Base-by-base conservation (phyloP, 2,329 filamentous ascomycete genomes). In the Orbilia quercus region DNA sequence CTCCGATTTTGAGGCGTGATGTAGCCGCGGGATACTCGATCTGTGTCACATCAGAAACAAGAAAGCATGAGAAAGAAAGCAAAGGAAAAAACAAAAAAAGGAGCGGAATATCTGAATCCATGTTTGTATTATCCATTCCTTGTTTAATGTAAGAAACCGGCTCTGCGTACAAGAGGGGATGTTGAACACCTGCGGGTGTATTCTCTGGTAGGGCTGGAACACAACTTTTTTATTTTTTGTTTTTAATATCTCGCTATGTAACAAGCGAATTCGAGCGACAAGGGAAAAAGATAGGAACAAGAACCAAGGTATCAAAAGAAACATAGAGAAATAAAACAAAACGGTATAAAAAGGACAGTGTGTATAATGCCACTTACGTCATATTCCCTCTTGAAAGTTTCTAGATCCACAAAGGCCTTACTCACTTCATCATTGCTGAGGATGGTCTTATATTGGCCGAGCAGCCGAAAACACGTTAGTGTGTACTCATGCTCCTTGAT, bases 381-480 rank as follows among this genome's bases (percentile, higher is more conserved):
- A 92, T 95, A 99, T 79, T 90, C 89, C 42, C 86, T 85, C 81
- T 96, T 97, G 82, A 99, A 99, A 22, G 89, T 89, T 75, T 98
- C 95, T 50, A 99, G 81, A 75, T 93, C 91, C 12, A 88, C 89
- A 80, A 98, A 99, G 45, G 91, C 91, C 42, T 85, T 87, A n/a
- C 90, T 86, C n/a, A 99, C 95, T 0, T 87, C 90, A 77, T 98
- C 94, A 79, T 98, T 92, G 28, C 91, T 89, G 28, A 99, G 83
- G 75, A 96, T 92, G 67, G 92, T 96, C 81, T 94, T 96, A 84
- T 99, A 99, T 82, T 99, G 95, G 82, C 96, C 96, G 77, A 99
- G 82, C 71, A 96, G 87, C 40, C 95, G 88, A 79, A 93, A 91
- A 84, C 96, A 99, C 76, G 95, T 96, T 79, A 98, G 95, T 0